phyloP scores from a whole-genome alignment of 441 rosid genomes.

The Hura crepitans region DNA sequence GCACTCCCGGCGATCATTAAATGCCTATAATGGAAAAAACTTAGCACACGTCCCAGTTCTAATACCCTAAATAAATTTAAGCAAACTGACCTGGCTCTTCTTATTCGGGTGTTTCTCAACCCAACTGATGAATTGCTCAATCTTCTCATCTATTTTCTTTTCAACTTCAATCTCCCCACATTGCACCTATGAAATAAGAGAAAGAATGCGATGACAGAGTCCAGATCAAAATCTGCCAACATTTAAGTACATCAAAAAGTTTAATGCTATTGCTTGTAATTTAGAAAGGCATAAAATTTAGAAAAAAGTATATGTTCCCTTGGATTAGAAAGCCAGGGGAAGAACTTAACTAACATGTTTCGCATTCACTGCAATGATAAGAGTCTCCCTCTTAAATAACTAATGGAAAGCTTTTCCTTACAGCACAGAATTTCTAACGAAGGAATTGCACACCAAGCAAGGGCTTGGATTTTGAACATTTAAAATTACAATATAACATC shows the following conservation, averaged over 20 bases:
- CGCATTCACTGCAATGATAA: no score
- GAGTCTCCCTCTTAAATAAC: background rate
- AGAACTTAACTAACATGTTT: no score
- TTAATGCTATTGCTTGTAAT: background rate
- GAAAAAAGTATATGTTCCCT: no score
- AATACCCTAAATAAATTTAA: background rate
- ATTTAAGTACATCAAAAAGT: background rate
- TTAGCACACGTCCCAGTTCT: background rate
- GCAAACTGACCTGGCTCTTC: slow-evolving; percentile 66
- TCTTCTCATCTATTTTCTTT: slow-evolving; percentile 88
- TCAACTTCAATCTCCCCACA: slow-evolving; percentile 82
- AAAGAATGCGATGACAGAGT: background rate
- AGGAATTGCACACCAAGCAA: background rate
- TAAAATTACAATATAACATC: background rate
- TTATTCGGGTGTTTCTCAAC: slow-evolving; percentile 92
- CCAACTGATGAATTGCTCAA: slow-evolving; percentile 85
- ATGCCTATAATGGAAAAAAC: background rate
- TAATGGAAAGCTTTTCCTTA: background rate
- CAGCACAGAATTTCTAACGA: background rate
- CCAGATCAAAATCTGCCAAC: background rate
- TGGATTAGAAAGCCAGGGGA: background rate
- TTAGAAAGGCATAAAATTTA: background rate
- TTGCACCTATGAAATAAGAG: slow-evolving; percentile 52
- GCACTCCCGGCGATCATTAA: background rate
- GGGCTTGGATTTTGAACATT: background rate